Evolutionary conservation across 352 stramenopile species (phyloP).

Genomic region (Plasmopara muralis): DNA sequence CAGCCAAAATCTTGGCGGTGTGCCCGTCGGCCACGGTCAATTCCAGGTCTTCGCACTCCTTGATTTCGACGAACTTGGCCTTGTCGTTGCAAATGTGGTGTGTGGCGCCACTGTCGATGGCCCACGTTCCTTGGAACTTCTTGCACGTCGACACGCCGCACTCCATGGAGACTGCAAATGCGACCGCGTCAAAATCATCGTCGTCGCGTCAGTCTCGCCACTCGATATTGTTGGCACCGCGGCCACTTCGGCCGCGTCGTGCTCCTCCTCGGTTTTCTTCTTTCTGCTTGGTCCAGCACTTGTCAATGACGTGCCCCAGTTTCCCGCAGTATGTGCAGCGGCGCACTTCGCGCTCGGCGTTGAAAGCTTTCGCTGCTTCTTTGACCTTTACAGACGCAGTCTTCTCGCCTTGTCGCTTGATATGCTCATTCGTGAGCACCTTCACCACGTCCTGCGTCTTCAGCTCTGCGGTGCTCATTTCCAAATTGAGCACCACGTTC

Average conservation of each 20-base stretch:
- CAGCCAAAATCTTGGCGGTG: not conserved
- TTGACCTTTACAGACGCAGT: not conserved
- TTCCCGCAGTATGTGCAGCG: too few species aligned
- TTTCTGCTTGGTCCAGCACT: conserved; percentile 2
- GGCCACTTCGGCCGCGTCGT: not conserved
- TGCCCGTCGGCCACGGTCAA: not conserved
- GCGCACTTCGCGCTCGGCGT: not conserved
- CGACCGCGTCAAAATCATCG: not conserved
- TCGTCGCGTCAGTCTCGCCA: not conserved
- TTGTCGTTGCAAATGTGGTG: not conserved
- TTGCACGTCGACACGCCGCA: not conserved
- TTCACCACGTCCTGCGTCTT: not conserved
- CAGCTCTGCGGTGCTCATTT: not conserved
- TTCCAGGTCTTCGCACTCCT: too few species aligned
- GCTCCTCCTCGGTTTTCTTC: not conserved
- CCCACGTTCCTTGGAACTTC: not conserved
- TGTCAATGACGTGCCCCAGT: too few species aligned
- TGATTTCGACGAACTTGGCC: not conserved
- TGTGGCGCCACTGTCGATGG: not conserved
- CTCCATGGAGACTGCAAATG: not conserved
- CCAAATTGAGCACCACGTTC: not conserved
- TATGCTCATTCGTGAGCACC: not conserved
- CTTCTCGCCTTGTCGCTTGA: not conserved
- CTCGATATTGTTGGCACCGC: too few species aligned
- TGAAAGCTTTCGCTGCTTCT: not conserved